phyloP scores from a whole-genome alignment of 331 rosid genomes.

The Quercus tomentella region DNA sequence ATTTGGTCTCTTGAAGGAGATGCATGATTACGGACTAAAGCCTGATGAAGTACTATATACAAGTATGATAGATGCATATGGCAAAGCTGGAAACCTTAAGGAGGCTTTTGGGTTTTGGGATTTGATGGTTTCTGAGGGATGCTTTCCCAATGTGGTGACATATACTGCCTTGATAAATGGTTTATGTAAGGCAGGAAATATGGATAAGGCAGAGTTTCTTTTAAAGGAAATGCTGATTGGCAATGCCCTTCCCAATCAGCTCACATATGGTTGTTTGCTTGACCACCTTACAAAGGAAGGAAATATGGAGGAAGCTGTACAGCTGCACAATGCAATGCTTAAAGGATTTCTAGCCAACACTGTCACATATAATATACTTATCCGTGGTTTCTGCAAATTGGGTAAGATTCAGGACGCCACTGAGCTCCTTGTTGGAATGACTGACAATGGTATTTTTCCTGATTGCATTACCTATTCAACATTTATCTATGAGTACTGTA shows the following conservation, averaged over 20 bases:
- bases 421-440: conserved; percentile 60
- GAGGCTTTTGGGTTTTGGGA: conserved; percentile 67
- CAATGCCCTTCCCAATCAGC: conserved; percentile 54
- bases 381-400: conserved; percentile 78
- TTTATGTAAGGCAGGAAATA: conserved; percentile 73
- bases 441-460: conserved; percentile 57
- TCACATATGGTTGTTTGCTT: conserved; percentile 78
- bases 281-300: conserved; percentile 69
- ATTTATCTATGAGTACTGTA: conserved; percentile 70
- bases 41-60: conserved; percentile 82
- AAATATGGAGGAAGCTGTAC: conserved; percentile 67
- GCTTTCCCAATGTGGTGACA: conserved; percentile 74
- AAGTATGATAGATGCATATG: conserved; percentile 71
- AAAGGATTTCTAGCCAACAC: conserved; percentile 62
- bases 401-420: conserved; percentile 73
- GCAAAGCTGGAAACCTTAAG: conserved; percentile 59
- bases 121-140: conserved; percentile 69
- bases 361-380: conserved; percentile 72
- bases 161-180: conserved; percentile 85
- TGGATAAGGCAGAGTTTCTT: conserved; percentile 57
- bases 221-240: conserved; percentile 54
- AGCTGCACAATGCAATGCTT: conserved; percentile 64
- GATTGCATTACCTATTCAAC: conserved; percentile 87
- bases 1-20: conserved; percentile 54
- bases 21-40: conserved; percentile 63